Base-by-base conservation (phyloP, 192 early-diverging fungal species). In the Entrophospora sp. region DNA sequence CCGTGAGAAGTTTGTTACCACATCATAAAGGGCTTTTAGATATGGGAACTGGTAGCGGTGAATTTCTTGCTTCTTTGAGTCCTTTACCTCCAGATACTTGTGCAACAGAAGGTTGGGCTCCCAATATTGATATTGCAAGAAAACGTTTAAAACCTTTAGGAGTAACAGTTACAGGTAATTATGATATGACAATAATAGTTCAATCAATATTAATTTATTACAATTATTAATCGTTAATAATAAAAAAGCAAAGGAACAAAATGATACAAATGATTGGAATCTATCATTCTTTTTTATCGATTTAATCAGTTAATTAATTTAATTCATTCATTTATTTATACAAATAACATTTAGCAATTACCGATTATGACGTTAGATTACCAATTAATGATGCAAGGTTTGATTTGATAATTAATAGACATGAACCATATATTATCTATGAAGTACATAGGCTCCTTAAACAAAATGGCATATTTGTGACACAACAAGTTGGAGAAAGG, bases 361-460 rank as follows among this genome's bases (percentile, higher is more conserved):
- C 58, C 27, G 58, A 61, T 38, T 24, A 61, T 30, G 58, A 61
- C 18, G 40, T 61, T 42, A 35, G 58, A 36, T 60, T 72, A n/a
- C 71, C 71, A 0, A 53, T 72, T 37, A 53, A 57, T 10, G 60
- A 72, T 46, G 31, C 25, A 30, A 42, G 55, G n/a, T 72, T 72
- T 72, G 66, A 72, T 62, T 52, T 72, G 5, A 61, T 72, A 27
- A 66, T 72, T 31, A 68, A 53, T 30, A 65, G 71, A 20, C 71
- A 72, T 36, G 59, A 51, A 9, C 38, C 52, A 24, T 62, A 61
- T 43, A 42, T 43, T 20, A 12, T 18, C 53, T 14, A 62, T 53
- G 59, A 72, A 61, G 53, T 72, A 57, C 31, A 45, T 61, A 65
- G 71, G 3, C 58, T 67, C 1, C 51, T 72, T 27, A 32, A 63